These are phyloP conservation scores for Globisporangium abappressorium DNA, from an alignment of 352 stramenopile species.

Conservation along the genomic window DNA sequence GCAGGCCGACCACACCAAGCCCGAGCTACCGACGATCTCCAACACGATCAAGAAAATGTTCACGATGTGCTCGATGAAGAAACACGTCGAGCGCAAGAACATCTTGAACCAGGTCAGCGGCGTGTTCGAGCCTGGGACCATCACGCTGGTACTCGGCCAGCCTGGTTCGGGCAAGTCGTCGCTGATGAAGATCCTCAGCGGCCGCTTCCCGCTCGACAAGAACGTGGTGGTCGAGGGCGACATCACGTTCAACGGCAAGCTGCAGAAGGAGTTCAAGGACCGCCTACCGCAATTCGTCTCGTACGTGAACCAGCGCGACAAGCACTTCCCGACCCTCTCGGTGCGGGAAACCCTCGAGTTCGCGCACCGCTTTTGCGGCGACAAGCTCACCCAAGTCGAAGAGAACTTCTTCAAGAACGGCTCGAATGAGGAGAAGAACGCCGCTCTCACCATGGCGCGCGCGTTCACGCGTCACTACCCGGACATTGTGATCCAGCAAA, in stretches of 20 bases:
- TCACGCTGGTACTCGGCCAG: conserved; percentile 31
- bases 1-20: neutral
- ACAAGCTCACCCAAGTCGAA: conserved; percentile 21
- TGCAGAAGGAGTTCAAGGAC: conserved; percentile 19
- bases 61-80: conserved; percentile 17
- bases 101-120: conserved; percentile 25
- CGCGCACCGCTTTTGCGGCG: conserved; percentile 24
- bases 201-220: conserved; percentile 19
- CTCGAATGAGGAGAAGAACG: conserved; percentile 28
- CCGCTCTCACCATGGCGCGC: conserved; percentile 9
- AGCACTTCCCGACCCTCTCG: conserved; percentile 26
- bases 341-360: conserved; percentile 31
- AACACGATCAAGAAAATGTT: conserved; percentile 15
- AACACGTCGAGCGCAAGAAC: conserved; percentile 22
- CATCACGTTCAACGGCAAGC: conserved; percentile 27
- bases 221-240: conserved; percentile 22
- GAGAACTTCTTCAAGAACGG: conserved; percentile 28
- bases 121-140: conserved; percentile 25
- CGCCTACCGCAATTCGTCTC: conserved; percentile 21
- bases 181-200: conserved; percentile 28
- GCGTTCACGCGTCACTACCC: conserved; percentile 16
- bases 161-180: conserved; percentile 28
- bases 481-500: conserved; percentile 31
- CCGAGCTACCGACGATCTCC: conserved; percentile 9
- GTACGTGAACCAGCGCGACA: conserved; percentile 25